Evolutionary conservation across 2,329 filamentous ascomycete species (phyloP).

Genomic region (Ophiostoma sp.): DNA sequence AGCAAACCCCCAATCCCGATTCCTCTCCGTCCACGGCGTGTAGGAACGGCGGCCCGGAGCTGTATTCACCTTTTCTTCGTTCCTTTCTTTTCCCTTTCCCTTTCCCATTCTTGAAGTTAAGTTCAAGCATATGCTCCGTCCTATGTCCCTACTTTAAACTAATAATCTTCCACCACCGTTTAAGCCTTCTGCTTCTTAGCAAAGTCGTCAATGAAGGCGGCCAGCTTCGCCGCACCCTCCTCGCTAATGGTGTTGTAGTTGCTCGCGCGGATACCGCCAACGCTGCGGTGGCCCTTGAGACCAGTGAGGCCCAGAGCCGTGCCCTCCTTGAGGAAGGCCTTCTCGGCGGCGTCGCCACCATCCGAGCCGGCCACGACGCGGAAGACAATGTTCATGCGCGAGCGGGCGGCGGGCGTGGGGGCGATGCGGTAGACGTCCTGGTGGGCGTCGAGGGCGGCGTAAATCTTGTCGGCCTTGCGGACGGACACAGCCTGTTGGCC

Average conservation of each 20-base stretch:
- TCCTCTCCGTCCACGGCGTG: slow-evolving; percentile 9
- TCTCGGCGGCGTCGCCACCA: slow-evolving; percentile 66
- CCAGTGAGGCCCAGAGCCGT: slow-evolving; percentile 70
- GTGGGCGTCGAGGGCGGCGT: slow-evolving; percentile 72
- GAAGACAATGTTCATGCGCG: slow-evolving; percentile 96
- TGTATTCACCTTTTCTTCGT: background rate
- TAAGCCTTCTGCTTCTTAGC: slow-evolving; percentile 37
- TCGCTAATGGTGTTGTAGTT: slow-evolving; percentile 86
- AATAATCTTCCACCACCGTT: no score
- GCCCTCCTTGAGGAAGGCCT: slow-evolving; percentile 74
- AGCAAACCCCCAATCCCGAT: background rate
- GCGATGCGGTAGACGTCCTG: slow-evolving; percentile 74
- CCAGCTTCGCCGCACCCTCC: slow-evolving; percentile 67
- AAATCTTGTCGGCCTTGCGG: slow-evolving; percentile 75
- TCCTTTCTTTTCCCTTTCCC: background rate
- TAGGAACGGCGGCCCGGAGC: slow-evolving; percentile 16
- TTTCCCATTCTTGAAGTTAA: background rate
- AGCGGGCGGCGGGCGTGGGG: slow-evolving; percentile 72
- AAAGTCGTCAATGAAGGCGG: slow-evolving; percentile 60
- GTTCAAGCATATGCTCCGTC: background rate
- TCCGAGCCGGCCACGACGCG: slow-evolving; percentile 60
- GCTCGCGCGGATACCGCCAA: slow-evolving; percentile 81
- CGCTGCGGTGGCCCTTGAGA: slow-evolving; percentile 83
- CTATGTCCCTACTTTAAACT: background rate
- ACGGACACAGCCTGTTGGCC: slow-evolving; percentile 74